These are phyloP conservation scores for Dujonia santamariae DNA, from an alignment of 1,139 yeast genomes.

Conservation along the genomic window DNA sequence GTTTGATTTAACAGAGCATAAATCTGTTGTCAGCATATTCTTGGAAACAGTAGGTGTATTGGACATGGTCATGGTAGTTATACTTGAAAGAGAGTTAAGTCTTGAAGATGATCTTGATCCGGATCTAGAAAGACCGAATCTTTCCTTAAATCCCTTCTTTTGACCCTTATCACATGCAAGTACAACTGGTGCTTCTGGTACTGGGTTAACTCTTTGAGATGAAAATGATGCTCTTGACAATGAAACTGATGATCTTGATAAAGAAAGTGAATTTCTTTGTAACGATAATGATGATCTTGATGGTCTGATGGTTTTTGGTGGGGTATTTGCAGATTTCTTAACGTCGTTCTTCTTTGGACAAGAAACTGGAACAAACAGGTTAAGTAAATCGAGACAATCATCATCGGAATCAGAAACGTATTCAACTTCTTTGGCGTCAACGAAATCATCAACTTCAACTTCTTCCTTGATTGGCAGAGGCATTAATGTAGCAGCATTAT, in stretches of 20 bases:
- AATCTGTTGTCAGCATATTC: slow-evolving; percentile 18
- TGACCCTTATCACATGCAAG: slow-evolving; percentile 10
- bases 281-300: no score
- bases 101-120: slow-evolving; percentile 6
- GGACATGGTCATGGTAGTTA: background rate
- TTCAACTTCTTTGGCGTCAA: no score
- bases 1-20: slow-evolving; percentile 26
- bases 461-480: slow-evolving; percentile 6
- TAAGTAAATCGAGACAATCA: slow-evolving; percentile 10
- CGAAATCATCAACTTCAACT: background rate
- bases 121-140: slow-evolving; percentile 17
- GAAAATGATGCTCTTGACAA: no score
- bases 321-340: background rate
- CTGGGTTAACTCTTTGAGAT: background rate
- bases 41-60: no score
- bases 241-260: no score
- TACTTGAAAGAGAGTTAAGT: slow-evolving; percentile 4
- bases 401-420: slow-evolving; percentile 8
- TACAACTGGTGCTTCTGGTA: background rate
- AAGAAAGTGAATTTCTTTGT: no score
- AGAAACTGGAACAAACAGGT: slow-evolving; percentile 9
- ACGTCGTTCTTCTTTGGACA: slow-evolving; percentile 3
- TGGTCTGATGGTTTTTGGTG: slow-evolving; percentile 2
- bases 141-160: slow-evolving; percentile 26
- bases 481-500: slow-evolving; percentile 3